Base-by-base conservation (phyloP, 106 monocot species). In the Platanthera guangdongensis region DNA sequence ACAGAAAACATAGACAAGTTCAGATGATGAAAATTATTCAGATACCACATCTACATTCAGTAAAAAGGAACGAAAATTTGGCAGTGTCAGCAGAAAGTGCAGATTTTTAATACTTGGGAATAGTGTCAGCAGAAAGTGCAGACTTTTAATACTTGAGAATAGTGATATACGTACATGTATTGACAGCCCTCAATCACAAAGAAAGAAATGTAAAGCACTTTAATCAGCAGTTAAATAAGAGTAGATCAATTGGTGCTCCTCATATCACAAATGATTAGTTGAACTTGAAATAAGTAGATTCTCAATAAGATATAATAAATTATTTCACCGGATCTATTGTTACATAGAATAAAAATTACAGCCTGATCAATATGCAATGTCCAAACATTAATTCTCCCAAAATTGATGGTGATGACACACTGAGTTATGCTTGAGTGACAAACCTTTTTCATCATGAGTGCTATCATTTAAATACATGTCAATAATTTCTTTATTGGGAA, bases 401-500 rank as follows among this genome's bases (percentile, higher is more conserved):
- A 68, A 68, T 45, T 45, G 7, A 15, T 45, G 30, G 39, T 32
- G 45, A 60, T 8, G 19, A 60, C 21, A 21, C 59, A 60, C 59
- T 19, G 18, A 60, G 59, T 11, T 60, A 21, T 60, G 59, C 21
- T 60, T n/a, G 59, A 71, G 47, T 6, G 22, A 73, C 60, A 73
- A 80, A 90, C 87, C 82, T 71, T 74, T 12, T 11, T 75, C 53
- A 50, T 47, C 65, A 71, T 84, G 76, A 80, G 85, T 52, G 53
- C 80, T 88, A 57, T 78, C 74, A 80, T 50, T 85, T 79, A 94
- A 73, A 86, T 94, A 99, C 70, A 99, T 92, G 14, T 80, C 81
- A 76, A 92, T 90, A 50, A 99, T 92, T 71, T 88, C 85, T 64
- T 68, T 84, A 63, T 92, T 92, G 72, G 97, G 97, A 81, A 99